These are phyloP conservation scores for Rhizopus delemar DNA, from an alignment of 371 early-diverging fungal species.

Conservation along the genomic window DNA sequence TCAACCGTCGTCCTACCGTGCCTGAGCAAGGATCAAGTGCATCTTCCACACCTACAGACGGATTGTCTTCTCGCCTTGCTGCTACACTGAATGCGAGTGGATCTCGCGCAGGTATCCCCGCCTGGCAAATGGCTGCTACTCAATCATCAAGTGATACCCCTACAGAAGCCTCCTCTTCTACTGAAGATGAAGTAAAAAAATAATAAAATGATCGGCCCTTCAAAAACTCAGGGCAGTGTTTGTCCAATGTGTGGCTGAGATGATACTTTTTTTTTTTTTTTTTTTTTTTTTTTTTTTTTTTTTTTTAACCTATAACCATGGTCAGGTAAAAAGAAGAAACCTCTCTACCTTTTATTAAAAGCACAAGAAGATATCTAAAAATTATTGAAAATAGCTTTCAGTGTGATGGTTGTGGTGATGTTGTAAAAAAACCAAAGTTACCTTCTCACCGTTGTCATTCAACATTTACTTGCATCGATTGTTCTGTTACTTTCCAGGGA, in stretches of 20 bases:
- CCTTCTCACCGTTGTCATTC: conserved; percentile 90
- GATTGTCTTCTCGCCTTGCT: conserved; percentile 41
- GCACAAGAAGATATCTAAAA: conserved; percentile 10
- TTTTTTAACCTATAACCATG: not conserved
- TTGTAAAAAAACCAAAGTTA: conserved; percentile 90
- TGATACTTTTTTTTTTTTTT: conserved; percentile 10
- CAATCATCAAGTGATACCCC: conserved; percentile 12
- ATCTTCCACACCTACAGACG: conserved; percentile 31
- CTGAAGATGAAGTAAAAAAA: not conserved
- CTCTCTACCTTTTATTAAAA: not conserved
- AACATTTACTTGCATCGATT: conserved; percentile 89
- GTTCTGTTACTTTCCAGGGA: conserved; percentile 83
- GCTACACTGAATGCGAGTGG: conserved; percentile 31
- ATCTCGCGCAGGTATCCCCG: conserved; percentile 59
- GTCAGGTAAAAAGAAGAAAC: not conserved
- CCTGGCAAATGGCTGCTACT: conserved; percentile 75
- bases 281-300: conserved; percentile 8
- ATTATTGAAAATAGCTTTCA: conserved; percentile 54
- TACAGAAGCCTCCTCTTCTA: conserved; percentile 8
- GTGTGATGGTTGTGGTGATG: conserved; percentile 88
- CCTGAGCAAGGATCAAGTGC: conserved; percentile 38
- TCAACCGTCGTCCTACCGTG: conserved; percentile 66
- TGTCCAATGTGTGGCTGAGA: conserved; percentile 8
- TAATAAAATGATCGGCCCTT: not conserved
- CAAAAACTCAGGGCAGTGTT: conserved; percentile 1